These are phyloP conservation scores for Hypsizygus marmoreus DNA, from an alignment of 768 basidiomycete species.

Conservation along the genomic window DNA sequence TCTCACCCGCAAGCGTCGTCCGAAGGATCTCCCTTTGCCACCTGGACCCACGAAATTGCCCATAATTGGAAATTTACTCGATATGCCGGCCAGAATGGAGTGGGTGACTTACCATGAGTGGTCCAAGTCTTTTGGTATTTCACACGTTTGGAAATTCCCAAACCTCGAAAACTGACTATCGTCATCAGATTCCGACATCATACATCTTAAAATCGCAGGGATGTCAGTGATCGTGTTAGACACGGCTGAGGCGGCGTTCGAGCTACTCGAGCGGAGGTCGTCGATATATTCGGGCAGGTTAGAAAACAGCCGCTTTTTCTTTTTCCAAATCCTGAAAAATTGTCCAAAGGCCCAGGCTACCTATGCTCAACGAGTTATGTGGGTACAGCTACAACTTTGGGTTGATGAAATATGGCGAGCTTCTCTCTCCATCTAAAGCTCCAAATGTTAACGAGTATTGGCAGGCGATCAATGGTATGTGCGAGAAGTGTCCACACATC, in stretches of 20 bases:
- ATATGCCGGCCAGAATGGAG: constrained; percentile 38
- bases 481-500: background rate
- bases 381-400: constrained; percentile 21
- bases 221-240: constrained; percentile 35
- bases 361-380: constrained; percentile 26
- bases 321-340: too few relatives aligned
- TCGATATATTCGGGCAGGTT: background rate
- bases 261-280: constrained; percentile 38
- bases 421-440: background rate
- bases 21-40: constrained; percentile 27
- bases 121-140: constrained; percentile 39
- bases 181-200: constrained; percentile 29
- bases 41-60: constrained; percentile 43
- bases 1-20: constrained; percentile 15
- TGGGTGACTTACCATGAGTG: constrained; percentile 41
- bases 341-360: constrained; percentile 17
- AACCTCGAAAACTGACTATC: too few relatives aligned
- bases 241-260: constrained; percentile 30
- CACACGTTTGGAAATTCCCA: too few relatives aligned
- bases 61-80: constrained; percentile 40
- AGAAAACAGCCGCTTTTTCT: too few relatives aligned
- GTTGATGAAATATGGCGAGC: constrained; percentile 18
- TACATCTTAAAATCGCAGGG: constrained; percentile 28
- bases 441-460: background rate
- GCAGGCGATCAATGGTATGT: constrained; percentile 13